Conservation (phyloP, 2,329 filamentous ascomycete species). For the Talaromyces atroroseus region DNA sequence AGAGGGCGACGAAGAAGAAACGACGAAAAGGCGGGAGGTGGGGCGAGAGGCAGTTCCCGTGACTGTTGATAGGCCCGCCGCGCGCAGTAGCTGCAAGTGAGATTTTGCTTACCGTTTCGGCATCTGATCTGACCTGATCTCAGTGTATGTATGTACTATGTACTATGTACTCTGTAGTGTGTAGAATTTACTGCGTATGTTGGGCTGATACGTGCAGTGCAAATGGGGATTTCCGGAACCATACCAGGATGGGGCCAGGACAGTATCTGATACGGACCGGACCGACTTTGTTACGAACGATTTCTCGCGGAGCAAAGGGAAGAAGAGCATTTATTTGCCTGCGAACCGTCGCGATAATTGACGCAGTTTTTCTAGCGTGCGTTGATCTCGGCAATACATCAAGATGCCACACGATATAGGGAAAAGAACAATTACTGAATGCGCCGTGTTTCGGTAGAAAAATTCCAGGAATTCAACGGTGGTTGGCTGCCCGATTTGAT, state of each 20-base stretch:
- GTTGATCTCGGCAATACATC: background rate
- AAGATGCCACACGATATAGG: background rate
- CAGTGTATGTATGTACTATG: background rate
- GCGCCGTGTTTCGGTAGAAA: background rate
- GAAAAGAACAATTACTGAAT: background rate
- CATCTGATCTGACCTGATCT: background rate
- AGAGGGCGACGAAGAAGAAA: background rate
- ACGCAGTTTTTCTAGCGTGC: background rate
- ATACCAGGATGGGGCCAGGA: background rate
- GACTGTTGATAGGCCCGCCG: conserved; percentile 9
- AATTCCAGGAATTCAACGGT: background rate
- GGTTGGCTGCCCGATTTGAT: conserved; percentile 13
- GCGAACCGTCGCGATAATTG: background rate
- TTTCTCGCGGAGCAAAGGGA: background rate
- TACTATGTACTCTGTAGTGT: background rate
- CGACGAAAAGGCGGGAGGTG: conserved; percentile 2
- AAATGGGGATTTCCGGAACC: background rate
- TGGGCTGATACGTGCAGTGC: background rate
- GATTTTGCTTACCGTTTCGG: background rate
- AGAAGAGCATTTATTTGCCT: background rate
- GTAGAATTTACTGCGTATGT: background rate
- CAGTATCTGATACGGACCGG: background rate
- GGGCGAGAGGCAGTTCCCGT: conserved; percentile 7
- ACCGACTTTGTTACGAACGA: no score
- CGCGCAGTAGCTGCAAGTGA: conserved; percentile 12